These are phyloP conservation scores for Lepidium campestre DNA, from an alignment of 441 rosid genomes.

Conservation along the genomic window DNA sequence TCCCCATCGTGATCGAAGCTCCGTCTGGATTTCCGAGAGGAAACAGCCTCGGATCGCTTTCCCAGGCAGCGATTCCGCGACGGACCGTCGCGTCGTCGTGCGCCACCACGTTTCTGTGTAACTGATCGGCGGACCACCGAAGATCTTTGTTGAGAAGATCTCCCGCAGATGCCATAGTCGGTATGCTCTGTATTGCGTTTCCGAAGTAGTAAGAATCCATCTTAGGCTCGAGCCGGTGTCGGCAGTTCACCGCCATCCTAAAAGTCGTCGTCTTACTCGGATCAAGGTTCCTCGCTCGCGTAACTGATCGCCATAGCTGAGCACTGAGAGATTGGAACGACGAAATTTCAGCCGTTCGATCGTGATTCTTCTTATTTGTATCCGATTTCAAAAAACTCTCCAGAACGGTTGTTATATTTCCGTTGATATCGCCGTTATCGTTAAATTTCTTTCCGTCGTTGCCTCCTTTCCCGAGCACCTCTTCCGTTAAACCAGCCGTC, in stretches of 20 bases:
- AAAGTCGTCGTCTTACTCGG: conserved; percentile 61
- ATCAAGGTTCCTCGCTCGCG: conserved; percentile 69
- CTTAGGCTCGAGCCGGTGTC: conserved; percentile 76
- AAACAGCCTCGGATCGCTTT: conserved; percentile 63
- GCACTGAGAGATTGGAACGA: conserved; percentile 86
- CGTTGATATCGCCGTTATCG: conserved; percentile 34
- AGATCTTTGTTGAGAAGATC: conserved; percentile 55
- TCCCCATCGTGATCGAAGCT: conserved; percentile 93
- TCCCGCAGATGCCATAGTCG: conserved; percentile 46
- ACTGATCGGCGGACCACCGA: conserved; percentile 54
- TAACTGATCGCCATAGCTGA: conserved; percentile 82
- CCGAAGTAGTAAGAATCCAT: conserved; percentile 72
- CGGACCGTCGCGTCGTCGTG: conserved; percentile 63
- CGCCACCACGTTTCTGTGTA: conserved; percentile 74
- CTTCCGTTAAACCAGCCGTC: conserved; percentile 30
- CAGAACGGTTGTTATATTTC: conserved; percentile 21
- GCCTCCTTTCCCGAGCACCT: conserved; percentile 34
- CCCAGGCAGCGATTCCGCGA: conserved; percentile 64
- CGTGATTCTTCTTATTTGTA: conserved; percentile 9
- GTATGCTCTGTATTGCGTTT: conserved; percentile 91
- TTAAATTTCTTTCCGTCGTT: conserved; percentile 36
- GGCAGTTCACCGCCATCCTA: conserved; percentile 91
- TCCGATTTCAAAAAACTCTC: conserved; percentile 8
- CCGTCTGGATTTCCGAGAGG: conserved; percentile 91
- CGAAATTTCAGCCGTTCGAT: conserved; percentile 56